Conservation (phyloP, 352 stramenopile genomes). For the Pythium chondricola region DNA sequence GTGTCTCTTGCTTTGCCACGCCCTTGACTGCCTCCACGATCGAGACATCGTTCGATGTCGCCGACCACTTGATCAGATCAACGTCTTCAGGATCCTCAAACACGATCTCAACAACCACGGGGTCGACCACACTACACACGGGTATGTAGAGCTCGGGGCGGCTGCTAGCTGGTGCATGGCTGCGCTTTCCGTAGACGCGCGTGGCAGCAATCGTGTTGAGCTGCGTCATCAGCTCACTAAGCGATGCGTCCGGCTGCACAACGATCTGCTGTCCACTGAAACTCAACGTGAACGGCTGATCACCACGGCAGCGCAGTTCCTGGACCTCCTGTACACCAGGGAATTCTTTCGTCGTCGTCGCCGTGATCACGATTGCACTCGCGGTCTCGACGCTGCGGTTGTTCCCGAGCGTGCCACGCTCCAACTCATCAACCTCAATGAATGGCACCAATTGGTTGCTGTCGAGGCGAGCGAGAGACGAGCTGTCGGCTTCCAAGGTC, state of each 20-base stretch:
- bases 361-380: slow-evolving; percentile 40
- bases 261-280: slow-evolving; percentile 22
- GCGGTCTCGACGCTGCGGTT: slow-evolving; percentile 53
- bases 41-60: slow-evolving; percentile 52
- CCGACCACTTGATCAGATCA: slow-evolving; percentile 41
- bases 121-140: slow-evolving; percentile 52
- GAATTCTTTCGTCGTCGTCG: slow-evolving; percentile 45
- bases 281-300: slow-evolving; percentile 36
- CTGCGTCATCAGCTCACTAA: slow-evolving; percentile 39
- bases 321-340: slow-evolving; percentile 70
- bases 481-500: slow-evolving; percentile 36
- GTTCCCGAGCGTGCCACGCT: slow-evolving; percentile 55
- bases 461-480: slow-evolving; percentile 29
- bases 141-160: slow-evolving; percentile 28
- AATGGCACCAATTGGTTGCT: slow-evolving; percentile 48
- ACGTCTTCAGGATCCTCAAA: slow-evolving; percentile 53
- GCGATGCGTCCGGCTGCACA: slow-evolving; percentile 33
- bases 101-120: slow-evolving; percentile 40
- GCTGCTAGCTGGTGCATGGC: slow-evolving; percentile 12
- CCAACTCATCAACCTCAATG: slow-evolving; percentile 44
- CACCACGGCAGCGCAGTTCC: slow-evolving; percentile 46
- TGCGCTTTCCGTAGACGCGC: slow-evolving; percentile 30
- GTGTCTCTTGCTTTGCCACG: slow-evolving; percentile 18
- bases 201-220: slow-evolving; percentile 46
- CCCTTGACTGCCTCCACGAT: slow-evolving; percentile 59